Base-by-base conservation (phyloP, 1,284 basidiomycete genomes). In the Ustilago xerochloae region DNA sequence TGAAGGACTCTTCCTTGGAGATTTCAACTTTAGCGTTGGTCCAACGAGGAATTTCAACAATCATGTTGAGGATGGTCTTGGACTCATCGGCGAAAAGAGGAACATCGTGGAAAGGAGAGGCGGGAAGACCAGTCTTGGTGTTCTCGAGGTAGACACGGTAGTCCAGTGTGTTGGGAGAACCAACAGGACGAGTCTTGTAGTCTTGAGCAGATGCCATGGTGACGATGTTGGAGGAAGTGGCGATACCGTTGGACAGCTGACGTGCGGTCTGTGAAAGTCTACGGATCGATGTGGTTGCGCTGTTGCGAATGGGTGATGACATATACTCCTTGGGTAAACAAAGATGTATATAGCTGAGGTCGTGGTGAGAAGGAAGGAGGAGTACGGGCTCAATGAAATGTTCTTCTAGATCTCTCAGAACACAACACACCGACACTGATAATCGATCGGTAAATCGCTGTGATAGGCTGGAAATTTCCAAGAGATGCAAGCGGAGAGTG, bases 1-100 rank as follows among this genome's bases (percentile, higher is more conserved):
- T 99, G 90, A 99, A 94, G 30, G 89, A 69, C 86, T 99, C 96
- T 84, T 97, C 94, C 87, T 97, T 98, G 86, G 89, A 94, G 86
- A 97, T 97, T 87, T 99, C 96, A 90, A 97, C 91, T 90, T 97
- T 97, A 69, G 82, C 86, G 89, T 99, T 99, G 86, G 95, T 97
- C 97, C 97, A 99, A 83, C 97, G 92, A 55, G 97, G 97, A 69
- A 99, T 92, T 87, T 99, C 96, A 38, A 79, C 75, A 32, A 79
- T 72, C 69, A 81, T 75, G 75, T 79, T 81, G 87, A 97, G 89
- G 88, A 98, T 91, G 10, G 77, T 78, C 75, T 84, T 82, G 63
- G 63, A 63, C 77, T 83, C 82, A 57, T 84, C 81, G 51, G 82
- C 82, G 41, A 80, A 84, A 51, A 84, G 79, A 16, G 82, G 82